Evolutionary conservation across 2,329 filamentous ascomycete genomes (phyloP).

Genomic region (Bipolaris oryzae): DNA sequence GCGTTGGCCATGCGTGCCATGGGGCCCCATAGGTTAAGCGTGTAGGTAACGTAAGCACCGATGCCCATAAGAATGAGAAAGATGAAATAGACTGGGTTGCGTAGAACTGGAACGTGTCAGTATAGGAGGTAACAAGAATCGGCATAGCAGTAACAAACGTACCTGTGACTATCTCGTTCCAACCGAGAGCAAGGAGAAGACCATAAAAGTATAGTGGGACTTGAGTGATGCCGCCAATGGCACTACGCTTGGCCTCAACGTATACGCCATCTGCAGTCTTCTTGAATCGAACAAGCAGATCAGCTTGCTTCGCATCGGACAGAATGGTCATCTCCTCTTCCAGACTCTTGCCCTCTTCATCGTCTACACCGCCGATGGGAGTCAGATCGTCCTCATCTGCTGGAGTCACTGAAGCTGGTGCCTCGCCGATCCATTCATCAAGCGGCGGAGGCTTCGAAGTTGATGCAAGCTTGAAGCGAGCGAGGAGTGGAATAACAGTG

Average conservation of each 20-base stretch:
- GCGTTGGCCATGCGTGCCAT: conserved; percentile 96
- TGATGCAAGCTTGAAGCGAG: conserved; percentile 77
- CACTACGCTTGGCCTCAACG: conserved; percentile 95
- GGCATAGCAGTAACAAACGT: conserved; percentile 50
- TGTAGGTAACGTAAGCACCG: conserved; percentile 87
- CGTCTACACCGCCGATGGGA: conserved; percentile 91
- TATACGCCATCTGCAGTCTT: conserved; percentile 98
- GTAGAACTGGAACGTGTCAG: conserved; percentile 68
- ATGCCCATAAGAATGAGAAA: conserved; percentile 78
- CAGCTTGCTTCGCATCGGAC: conserved; percentile 85
- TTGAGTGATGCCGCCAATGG: conserved; percentile 92
- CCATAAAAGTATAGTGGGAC: conserved; percentile 95
- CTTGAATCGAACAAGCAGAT: conserved; percentile 93
- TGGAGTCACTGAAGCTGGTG: conserved; percentile 73
- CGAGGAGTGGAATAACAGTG: conserved; percentile 85
- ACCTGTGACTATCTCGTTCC: conserved; percentile 98
- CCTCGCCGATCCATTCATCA: conserved; percentile 78
- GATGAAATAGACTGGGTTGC: conserved; percentile 92
- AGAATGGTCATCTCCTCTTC: conserved; percentile 98
- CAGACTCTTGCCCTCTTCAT: conserved; percentile 90
- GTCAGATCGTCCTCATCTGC: conserved; percentile 89
- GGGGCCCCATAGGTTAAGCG: conserved; percentile 91
- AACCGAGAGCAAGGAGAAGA: conserved; percentile 86
- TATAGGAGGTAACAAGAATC: neutral
- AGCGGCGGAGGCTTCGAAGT: conserved; percentile 82